These are phyloP conservation scores for Hortaea werneckii DNA, from an alignment of 2,329 filamentous ascomycete genomes.

Conservation along the genomic window DNA sequence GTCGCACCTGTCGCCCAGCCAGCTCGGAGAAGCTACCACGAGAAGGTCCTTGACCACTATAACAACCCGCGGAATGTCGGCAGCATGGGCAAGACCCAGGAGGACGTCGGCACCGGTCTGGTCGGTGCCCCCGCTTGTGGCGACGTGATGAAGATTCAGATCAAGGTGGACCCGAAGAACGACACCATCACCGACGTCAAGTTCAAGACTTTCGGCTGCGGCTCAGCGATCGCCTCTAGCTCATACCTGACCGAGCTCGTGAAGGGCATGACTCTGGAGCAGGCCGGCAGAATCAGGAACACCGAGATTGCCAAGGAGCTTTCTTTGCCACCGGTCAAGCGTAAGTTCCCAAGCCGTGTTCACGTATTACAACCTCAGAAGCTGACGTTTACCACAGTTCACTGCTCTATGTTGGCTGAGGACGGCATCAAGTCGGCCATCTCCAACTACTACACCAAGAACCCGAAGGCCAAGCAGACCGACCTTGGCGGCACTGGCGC, in stretches of 20 bases:
- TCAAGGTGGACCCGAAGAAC: constrained; percentile 77
- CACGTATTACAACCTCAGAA: not conserved
- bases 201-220: constrained; percentile 97
- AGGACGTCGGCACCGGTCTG: constrained; percentile 79
- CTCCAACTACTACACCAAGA: constrained; percentile 84
- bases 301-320: constrained; percentile 97
- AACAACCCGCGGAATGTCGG: constrained; percentile 69
- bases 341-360: constrained; percentile 42
- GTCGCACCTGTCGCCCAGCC: constrained; percentile 30
- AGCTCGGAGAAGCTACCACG: constrained; percentile 47
- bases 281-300: constrained; percentile 86
- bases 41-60: constrained; percentile 74
- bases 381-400: constrained; percentile 43
- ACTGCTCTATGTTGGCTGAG: constrained; percentile 88
- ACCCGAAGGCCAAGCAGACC: constrained; percentile 63
- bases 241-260: constrained; percentile 93
- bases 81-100: constrained; percentile 67
- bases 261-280: constrained; percentile 89
- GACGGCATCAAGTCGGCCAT: constrained; percentile 90
- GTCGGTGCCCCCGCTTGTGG: constrained; percentile 85
- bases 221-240: constrained; percentile 85
- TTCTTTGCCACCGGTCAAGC: constrained; percentile 76
- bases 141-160: constrained; percentile 91
- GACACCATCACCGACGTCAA: constrained; percentile 90
- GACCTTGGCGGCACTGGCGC: constrained; percentile 66